Conservation (phyloP, 352 stramenopile species). For the Phytophthora foliorum region DNA sequence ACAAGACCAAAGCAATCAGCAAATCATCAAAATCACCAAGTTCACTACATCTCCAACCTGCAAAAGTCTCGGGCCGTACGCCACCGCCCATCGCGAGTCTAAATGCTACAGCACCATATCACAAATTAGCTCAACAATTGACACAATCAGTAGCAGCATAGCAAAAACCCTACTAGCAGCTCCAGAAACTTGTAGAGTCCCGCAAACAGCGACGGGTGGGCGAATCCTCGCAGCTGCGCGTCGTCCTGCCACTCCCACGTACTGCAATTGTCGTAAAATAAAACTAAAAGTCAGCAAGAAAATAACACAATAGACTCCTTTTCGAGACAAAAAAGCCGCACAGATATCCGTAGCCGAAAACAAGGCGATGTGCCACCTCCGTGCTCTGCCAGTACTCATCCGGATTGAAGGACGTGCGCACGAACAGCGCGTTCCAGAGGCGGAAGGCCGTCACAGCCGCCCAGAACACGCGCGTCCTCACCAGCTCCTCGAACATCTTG, state of each 20-base stretch:
- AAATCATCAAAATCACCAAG: background rate
- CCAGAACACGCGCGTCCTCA: constrained; percentile 59
- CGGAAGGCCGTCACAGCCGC: constrained; percentile 65
- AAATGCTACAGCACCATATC: constrained; percentile 51
- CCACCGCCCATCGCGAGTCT: constrained; percentile 86
- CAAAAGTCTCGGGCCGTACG: constrained; percentile 79
- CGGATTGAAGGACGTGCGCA: constrained; percentile 89
- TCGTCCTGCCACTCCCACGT: constrained; percentile 90
- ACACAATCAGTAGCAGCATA: background rate
- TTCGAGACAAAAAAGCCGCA: constrained; percentile 33
- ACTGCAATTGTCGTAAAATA: constrained; percentile 37
- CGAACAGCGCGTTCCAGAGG: constrained; percentile 84
- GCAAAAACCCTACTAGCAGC: constrained; percentile 50
- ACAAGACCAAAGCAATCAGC: constrained; percentile 5
- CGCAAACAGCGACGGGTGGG: constrained; percentile 82
- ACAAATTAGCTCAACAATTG: constrained; percentile 2
- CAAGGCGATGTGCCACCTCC: constrained; percentile 86
- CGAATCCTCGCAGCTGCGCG: constrained; percentile 77
- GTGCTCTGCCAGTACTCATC: constrained; percentile 93
- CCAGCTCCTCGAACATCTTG: constrained; percentile 46
- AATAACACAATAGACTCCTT: constrained; percentile 4
- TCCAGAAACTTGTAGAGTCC: constrained; percentile 82
- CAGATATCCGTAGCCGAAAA: constrained; percentile 90
- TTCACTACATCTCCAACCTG: no score
- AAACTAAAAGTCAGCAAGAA: constrained; percentile 8